Evolutionary conservation across 495 filamentous ascomycete species (phyloP).

Genomic region (Tuber indicum): DNA sequence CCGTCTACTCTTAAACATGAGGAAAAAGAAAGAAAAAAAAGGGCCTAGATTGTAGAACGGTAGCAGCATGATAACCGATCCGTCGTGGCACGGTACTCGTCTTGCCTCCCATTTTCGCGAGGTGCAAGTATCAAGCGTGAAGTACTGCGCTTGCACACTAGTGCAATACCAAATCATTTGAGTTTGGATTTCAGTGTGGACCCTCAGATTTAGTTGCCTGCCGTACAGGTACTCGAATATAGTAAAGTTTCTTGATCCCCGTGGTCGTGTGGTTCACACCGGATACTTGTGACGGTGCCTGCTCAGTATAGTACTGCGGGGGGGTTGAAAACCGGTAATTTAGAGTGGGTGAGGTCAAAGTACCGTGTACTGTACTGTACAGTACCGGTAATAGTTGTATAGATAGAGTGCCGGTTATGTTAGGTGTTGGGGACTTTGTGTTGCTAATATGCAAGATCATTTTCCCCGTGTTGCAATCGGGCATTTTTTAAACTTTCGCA

Average conservation of each 20-base stretch:
- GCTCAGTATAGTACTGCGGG: not conserved
- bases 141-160: no score
- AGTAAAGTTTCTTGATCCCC: not conserved
- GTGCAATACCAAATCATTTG: not conserved
- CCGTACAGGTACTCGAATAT: no score
- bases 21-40: not conserved
- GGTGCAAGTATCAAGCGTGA: not conserved
- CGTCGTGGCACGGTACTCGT: not conserved
- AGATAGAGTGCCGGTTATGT: not conserved
- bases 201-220: not conserved
- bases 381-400: not conserved
- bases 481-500: not conserved
- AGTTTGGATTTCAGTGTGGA: not conserved
- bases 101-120: not conserved
- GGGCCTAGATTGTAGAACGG: not conserved
- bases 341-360: not conserved
- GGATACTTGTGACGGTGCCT: not conserved
- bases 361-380: not conserved
- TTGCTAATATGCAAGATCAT: not conserved
- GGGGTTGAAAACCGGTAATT: not conserved
- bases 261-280: not conserved
- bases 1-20: not conserved
- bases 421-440: not conserved
- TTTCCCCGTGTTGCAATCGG: not conserved
- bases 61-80: not conserved